phyloP scores from a whole-genome alignment of 2,329 filamentous ascomycete genomes.

The Cladosporium sp. region DNA sequence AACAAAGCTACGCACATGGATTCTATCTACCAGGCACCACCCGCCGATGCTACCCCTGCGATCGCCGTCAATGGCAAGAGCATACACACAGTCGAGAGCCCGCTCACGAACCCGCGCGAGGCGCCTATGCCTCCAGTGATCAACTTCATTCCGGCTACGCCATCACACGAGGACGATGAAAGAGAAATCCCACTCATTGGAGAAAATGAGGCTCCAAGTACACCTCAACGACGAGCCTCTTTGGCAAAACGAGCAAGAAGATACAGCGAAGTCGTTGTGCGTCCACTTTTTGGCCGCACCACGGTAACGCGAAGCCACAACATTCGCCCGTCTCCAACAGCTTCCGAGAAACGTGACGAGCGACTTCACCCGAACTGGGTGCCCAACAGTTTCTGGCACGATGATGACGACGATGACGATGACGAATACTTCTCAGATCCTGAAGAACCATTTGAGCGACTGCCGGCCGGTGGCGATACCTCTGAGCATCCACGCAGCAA shows the following conservation, averaged over 20 bases:
- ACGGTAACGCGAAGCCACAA: slow-evolving; percentile 4
- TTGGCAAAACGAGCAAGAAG: slow-evolving; percentile 42
- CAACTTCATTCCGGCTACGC: slow-evolving; percentile 54
- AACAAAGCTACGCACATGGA: not conserved
- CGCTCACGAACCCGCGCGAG: slow-evolving; percentile 55
- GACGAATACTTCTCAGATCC: slow-evolving; percentile 21
- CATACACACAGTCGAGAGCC: slow-evolving; percentile 45
- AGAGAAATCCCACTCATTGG: slow-evolving; percentile 3
- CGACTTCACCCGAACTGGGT: slow-evolving; percentile 60
- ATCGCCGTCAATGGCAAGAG: slow-evolving; percentile 12
- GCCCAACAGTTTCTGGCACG: slow-evolving; percentile 61
- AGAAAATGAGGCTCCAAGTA: slow-evolving; percentile 8
- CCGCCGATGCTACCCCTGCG: not conserved
- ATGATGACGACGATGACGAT: slow-evolving; percentile 46
- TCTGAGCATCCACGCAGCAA: slow-evolving; percentile 27
- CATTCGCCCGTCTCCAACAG: slow-evolving; percentile 15
- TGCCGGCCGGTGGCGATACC: slow-evolving; percentile 46
- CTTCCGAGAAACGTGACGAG: slow-evolving; percentile 32
- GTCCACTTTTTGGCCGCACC: slow-evolving; percentile 35
- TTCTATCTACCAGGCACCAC: not conserved
- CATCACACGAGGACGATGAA: slow-evolving; percentile 37
- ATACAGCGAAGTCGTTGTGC: slow-evolving; percentile 43
- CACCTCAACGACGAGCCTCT: slow-evolving; percentile 33
- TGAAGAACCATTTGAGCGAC: slow-evolving; percentile 24
- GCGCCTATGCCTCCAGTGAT: slow-evolving; percentile 55